A percentile compares a stretch with the other conserved stretches of the same genome.
Conservation (phyloP, 805 yeast genomes). For the Wickerhamiella siamensis region DNA sequence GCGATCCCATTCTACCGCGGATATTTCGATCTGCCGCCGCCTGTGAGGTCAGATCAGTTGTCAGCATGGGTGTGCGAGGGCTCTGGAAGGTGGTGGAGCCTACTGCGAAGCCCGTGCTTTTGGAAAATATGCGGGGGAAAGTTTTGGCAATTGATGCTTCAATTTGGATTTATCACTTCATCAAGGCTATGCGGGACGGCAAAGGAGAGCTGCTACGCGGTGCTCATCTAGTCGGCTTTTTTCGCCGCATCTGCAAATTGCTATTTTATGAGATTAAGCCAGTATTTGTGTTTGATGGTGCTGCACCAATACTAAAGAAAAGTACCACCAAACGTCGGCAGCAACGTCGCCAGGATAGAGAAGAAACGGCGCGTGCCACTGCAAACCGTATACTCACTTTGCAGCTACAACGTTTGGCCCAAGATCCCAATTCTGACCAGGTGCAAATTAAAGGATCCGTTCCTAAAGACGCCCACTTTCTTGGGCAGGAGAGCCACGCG, state of each 20-base stretch:
- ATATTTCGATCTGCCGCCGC: background rate
- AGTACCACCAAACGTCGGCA: slow-evolving; percentile 62
- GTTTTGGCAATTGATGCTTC: slow-evolving; percentile 93
- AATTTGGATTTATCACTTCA: slow-evolving; percentile 93
- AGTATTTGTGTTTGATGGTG: slow-evolving; percentile 73
- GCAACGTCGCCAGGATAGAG: slow-evolving; percentile 58
- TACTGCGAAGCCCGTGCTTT: slow-evolving; percentile 74
- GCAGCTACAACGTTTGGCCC: slow-evolving; percentile 51
- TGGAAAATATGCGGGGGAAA: slow-evolving; percentile 70
- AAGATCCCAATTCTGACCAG: slow-evolving; percentile 13
- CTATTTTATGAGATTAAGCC: slow-evolving; percentile 67
- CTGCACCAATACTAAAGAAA: slow-evolving; percentile 49
- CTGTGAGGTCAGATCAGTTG: too few species aligned
- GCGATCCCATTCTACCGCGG: too few species aligned
- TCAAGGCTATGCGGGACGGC: slow-evolving; percentile 82
- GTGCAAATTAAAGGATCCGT: slow-evolving; percentile 10
- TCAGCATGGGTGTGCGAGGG: slow-evolving; percentile 82
- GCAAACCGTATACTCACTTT: slow-evolving; percentile 71
- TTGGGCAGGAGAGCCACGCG: slow-evolving; percentile 23
- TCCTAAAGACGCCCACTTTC: slow-evolving; percentile 22
- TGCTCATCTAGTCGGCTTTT: slow-evolving; percentile 91
- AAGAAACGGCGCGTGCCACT: slow-evolving; percentile 53
- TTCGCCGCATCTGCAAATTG: slow-evolving; percentile 81
- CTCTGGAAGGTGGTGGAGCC: slow-evolving; percentile 89
- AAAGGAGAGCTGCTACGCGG: slow-evolving; percentile 64